phyloP scores from a whole-genome alignment of 129 eudicot genomes.

The Escallonia rubra region DNA sequence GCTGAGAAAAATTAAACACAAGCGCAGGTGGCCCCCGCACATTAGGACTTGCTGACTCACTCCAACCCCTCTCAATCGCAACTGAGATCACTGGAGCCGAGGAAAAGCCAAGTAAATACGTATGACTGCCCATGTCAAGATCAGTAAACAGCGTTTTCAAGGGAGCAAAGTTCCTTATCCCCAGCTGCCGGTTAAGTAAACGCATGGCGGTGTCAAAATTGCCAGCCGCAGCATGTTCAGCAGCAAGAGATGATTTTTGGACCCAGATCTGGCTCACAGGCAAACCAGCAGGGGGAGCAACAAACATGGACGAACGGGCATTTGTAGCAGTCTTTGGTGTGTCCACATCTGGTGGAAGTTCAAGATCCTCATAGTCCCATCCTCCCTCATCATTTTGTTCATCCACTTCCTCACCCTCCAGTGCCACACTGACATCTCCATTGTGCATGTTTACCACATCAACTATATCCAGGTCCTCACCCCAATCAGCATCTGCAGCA shows the following conservation, averaged over 20 bases:
- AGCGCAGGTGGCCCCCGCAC: conserved; percentile 23
- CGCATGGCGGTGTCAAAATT: conserved; percentile 59
- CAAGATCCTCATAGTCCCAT: conserved; percentile 64
- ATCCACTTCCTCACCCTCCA: conserved; percentile 31
- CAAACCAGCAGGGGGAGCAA: conserved; percentile 39
- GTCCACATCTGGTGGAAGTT: conserved; percentile 47
- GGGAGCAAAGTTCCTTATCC: conserved; percentile 27
- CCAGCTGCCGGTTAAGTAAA: conserved; percentile 42
- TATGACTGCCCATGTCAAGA: conserved; percentile 20
- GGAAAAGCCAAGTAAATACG: conserved; percentile 14
- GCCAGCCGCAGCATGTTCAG: conserved; percentile 54
- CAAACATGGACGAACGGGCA: conserved; percentile 28
- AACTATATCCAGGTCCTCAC: conserved; percentile 42
- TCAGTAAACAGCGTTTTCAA: conserved; percentile 14
- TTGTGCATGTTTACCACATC: conserved; percentile 37
- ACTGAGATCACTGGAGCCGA: conserved; percentile 13
- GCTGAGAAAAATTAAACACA: conserved; percentile 15
- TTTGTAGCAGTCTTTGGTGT: conserved; percentile 29
- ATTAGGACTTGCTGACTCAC: conserved; percentile 19
- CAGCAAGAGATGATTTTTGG: conserved; percentile 49
- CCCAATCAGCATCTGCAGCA: conserved; percentile 57
- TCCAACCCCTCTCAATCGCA: conserved; percentile 23
- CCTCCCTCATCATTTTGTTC: conserved; percentile 45
- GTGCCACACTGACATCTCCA: conserved; percentile 33
- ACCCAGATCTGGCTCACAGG: conserved; percentile 57